phyloP scores from a whole-genome alignment of 2,329 filamentous ascomycete genomes.

The Diaporthe caulivora region DNA sequence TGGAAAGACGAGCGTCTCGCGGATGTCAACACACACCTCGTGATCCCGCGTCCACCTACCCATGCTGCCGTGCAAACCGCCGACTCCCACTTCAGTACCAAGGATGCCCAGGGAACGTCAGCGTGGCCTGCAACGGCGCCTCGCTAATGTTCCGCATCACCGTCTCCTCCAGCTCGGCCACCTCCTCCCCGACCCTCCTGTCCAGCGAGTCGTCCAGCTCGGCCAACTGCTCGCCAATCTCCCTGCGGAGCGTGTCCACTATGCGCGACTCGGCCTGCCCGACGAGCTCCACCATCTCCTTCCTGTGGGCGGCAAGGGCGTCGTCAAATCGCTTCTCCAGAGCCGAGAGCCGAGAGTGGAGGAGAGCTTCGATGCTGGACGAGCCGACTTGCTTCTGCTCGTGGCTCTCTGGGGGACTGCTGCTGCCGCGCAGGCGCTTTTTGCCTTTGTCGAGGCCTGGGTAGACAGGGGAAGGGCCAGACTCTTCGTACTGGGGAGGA shows the following conservation, averaged over 20 bases:
- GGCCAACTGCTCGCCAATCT: conserved; percentile 19
- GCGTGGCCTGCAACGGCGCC: conserved; percentile 24
- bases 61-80: no score
- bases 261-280: conserved; percentile 20
- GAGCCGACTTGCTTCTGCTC: neutral
- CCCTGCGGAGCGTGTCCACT: neutral
- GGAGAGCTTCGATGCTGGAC: conserved; percentile 1
- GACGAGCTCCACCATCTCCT: conserved; percentile 17
- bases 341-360: conserved; percentile 6
- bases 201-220: conserved; percentile 5
- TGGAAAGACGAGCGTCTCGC: no score
- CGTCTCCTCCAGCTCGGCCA: conserved; percentile 28
- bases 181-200: conserved; percentile 5
- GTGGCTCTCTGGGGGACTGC: neutral
- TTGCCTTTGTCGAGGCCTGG: conserved; percentile 13
- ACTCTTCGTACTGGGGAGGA: conserved; percentile 27
- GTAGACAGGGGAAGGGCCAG: conserved; percentile 7
- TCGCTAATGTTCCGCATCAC: conserved; percentile 35
- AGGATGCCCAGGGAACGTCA: conserved; percentile 33
- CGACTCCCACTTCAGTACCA: conserved; percentile 13
- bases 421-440: conserved; percentile 24
- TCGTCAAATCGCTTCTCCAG: conserved; percentile 26
- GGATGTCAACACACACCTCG: no score
- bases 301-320: conserved; percentile 8
- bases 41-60: no score